Percentiles rank a stretch among this genome's conserved stretches.
These are phyloP conservation scores for Plasmopara muralis DNA, from an alignment of 352 stramenopile genomes.

Conservation along the genomic window DNA sequence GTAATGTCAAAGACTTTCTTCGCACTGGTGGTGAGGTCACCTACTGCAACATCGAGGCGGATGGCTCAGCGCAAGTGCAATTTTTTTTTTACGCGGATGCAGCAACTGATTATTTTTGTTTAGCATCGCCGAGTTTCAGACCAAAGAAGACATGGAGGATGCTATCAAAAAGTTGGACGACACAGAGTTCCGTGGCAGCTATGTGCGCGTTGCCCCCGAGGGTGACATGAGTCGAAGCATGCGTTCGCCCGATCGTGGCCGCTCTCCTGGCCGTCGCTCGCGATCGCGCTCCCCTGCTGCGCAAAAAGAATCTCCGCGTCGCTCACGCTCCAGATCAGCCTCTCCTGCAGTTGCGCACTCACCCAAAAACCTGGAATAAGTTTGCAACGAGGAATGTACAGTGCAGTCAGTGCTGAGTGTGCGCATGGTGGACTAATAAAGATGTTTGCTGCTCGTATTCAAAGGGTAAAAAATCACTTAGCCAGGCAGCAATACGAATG, in stretches of 20 bases:
- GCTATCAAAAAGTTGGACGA: slow-evolving; percentile 82
- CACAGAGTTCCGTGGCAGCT: slow-evolving; percentile 83
- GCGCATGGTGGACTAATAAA: too few species aligned
- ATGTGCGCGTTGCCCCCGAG: slow-evolving; percentile 63
- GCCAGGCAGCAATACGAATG: too few species aligned
- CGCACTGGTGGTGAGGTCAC: slow-evolving; percentile 78
- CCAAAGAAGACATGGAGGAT: slow-evolving; percentile 79
- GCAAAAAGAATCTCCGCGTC: slow-evolving; percentile 56
- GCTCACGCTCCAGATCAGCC: slow-evolving; percentile 57
- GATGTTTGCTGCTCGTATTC: too few species aligned
- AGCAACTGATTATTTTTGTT: slow-evolving; percentile 4
- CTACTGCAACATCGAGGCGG: slow-evolving; percentile 77
- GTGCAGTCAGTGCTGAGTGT: too few species aligned
- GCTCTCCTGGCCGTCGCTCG: slow-evolving; percentile 53
- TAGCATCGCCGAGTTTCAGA: slow-evolving; percentile 76
- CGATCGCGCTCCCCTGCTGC: slow-evolving; percentile 60
- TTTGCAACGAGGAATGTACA: too few species aligned
- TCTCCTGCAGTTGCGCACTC: slow-evolving; percentile 50
- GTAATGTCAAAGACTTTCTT: slow-evolving; percentile 84
- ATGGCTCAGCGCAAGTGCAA: slow-evolving; percentile 71
- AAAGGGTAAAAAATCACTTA: too few species aligned
- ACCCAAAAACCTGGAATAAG: slow-evolving; percentile 75
- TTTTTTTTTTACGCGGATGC: not conserved
- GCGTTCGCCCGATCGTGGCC: slow-evolving; percentile 51
- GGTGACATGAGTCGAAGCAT: slow-evolving; percentile 32